Evolutionary conservation across 345 rosid species (phyloP).

Genomic region (Mercurialis annua): DNA sequence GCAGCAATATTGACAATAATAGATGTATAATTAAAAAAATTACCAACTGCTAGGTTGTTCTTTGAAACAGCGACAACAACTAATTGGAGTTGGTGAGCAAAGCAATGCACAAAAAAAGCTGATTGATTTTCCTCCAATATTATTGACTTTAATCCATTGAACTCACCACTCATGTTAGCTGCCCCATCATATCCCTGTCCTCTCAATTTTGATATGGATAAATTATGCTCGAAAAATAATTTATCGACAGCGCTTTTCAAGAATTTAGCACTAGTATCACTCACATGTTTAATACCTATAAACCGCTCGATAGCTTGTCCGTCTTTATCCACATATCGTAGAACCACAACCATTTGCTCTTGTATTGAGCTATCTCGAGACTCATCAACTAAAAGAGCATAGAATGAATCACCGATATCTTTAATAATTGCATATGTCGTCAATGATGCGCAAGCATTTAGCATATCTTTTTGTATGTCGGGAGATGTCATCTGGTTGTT

Average conservation of each 20-base stretch:
- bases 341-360: background rate
- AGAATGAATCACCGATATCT: too few species aligned
- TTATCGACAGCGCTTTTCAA: background rate
- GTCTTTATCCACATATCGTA: too few species aligned
- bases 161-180: too few species aligned
- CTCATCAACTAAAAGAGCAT: background rate
- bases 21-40: too few species aligned
- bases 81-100: too few species aligned
- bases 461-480: background rate
- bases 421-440: background rate
- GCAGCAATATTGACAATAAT: too few species aligned
- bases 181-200: background rate
- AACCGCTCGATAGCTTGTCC: background rate
- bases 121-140: too few species aligned
- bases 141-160: too few species aligned
- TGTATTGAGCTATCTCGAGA: background rate
- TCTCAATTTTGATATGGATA: background rate
- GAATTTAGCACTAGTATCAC: background rate
- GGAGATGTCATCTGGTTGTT: background rate
- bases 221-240: background rate
- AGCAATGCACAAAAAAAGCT: too few species aligned
- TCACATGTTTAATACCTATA: background rate
- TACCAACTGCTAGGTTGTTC: too few species aligned
- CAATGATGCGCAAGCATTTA: background rate
- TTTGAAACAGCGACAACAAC: too few species aligned